These are phyloP conservation scores for Vigna nakashimae DNA, from an alignment of 306 rosid species.

Conservation along the genomic window DNA sequence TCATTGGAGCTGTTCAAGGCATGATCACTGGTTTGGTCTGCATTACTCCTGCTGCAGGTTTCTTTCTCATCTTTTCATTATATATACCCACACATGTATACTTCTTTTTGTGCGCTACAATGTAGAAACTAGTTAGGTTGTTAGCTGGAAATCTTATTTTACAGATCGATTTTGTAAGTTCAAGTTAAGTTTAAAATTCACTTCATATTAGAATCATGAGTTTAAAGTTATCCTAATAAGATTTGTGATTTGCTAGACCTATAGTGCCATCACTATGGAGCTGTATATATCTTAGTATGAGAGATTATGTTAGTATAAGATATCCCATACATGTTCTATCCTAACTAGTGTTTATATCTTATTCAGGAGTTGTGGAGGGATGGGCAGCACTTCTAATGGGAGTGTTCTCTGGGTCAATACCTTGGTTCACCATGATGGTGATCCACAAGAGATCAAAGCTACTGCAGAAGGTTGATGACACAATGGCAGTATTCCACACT, in stretches of 20 bases:
- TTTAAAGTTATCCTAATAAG: too few relatives aligned
- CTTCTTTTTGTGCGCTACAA: background rate
- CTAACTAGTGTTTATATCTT: background rate
- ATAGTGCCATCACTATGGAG: too few relatives aligned
- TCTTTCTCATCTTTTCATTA: background rate
- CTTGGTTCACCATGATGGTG: slow-evolving; percentile 66
- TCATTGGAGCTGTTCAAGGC: slow-evolving; percentile 66
- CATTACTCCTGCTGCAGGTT: slow-evolving; percentile 67
- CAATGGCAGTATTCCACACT: slow-evolving; percentile 65
- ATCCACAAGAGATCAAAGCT: slow-evolving; percentile 56
- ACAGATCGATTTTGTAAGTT: too few relatives aligned
- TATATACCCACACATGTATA: too few relatives aligned
- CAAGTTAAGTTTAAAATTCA: too few relatives aligned
- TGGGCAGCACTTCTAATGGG: slow-evolving; percentile 69
- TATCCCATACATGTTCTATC: too few relatives aligned
- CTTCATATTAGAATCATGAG: too few relatives aligned
- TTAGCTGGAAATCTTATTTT: too few relatives aligned
- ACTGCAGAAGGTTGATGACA: slow-evolving; percentile 57
- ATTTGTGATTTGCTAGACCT: too few relatives aligned
- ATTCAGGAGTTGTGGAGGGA: slow-evolving; percentile 56
- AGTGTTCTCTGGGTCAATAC: slow-evolving; percentile 52
- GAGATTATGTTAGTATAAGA: too few relatives aligned
- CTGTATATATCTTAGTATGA: too few relatives aligned
- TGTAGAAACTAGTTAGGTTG: too few relatives aligned
- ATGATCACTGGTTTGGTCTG: slow-evolving; percentile 66